phyloP scores from a whole-genome alignment of 768 basidiomycete genomes.

The Hydnum rufescens region DNA sequence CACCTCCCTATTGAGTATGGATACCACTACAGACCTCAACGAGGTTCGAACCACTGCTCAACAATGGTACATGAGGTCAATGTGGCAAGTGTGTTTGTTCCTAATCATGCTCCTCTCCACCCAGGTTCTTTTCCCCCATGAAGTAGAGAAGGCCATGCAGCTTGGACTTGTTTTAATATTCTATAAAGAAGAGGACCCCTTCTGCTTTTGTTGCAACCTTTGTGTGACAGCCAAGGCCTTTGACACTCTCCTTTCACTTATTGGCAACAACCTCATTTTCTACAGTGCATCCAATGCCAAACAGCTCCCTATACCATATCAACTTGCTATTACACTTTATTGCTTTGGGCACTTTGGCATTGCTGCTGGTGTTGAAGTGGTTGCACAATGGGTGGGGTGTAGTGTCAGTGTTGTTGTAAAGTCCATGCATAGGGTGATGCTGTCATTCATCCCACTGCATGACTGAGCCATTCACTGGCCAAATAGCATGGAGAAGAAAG shows the following conservation, averaged over 20 bases:
- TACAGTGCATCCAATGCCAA: slow-evolving; percentile 15
- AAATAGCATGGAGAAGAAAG: slow-evolving; percentile 19
- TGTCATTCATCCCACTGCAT: slow-evolving; percentile 17
- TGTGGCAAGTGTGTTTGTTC: neutral
- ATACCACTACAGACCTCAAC: too few species aligned
- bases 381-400: slow-evolving; percentile 23
- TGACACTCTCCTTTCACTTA: slow-evolving; percentile 15
- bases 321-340: slow-evolving; percentile 23
- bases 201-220: slow-evolving; percentile 18
- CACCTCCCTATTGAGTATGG: too few species aligned
- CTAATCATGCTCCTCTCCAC: neutral
- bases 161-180: neutral
- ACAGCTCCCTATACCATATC: slow-evolving; percentile 16
- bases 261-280: slow-evolving; percentile 15
- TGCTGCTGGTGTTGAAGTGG: slow-evolving; percentile 17
- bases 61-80: too few species aligned
- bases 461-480: slow-evolving; percentile 16
- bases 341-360: slow-evolving; percentile 25
- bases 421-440: slow-evolving; percentile 18
- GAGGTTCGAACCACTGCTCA: too few species aligned
- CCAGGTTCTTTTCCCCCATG: neutral
- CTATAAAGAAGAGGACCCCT: slow-evolving; percentile 8
- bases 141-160: neutral
- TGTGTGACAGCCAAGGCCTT: slow-evolving; percentile 20
- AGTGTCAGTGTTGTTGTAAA: slow-evolving; percentile 18